Conservation (phyloP, 192 early-diverging fungal species). For the Rhizoclosmatium sp. region DNA sequence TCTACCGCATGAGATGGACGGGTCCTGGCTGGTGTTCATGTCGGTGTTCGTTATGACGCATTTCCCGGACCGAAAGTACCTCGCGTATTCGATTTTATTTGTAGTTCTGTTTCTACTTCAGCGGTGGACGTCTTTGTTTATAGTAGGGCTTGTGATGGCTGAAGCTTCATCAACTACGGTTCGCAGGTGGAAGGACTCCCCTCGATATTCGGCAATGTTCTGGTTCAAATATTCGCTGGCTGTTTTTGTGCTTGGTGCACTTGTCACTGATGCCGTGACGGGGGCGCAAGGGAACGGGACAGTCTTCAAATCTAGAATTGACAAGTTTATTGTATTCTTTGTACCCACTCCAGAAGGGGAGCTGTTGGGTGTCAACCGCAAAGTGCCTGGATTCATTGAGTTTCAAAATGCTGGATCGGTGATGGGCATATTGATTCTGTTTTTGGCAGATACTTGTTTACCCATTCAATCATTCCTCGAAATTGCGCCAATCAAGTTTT, state of each 20-base stretch:
- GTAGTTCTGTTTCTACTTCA: background rate
- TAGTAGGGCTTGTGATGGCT: background rate
- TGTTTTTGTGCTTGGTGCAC: background rate
- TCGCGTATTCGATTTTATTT: background rate
- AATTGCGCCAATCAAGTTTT: background rate
- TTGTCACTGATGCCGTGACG: background rate
- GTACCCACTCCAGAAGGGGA: background rate
- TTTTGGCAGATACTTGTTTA: background rate
- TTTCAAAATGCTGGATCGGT: background rate
- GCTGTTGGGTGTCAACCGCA: background rate
- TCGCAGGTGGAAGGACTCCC: background rate
- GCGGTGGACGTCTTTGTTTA: background rate
- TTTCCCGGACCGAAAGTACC: background rate
- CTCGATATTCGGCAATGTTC: background rate
- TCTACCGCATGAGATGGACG: background rate
- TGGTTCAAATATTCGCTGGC: background rate
- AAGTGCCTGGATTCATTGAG: background rate
- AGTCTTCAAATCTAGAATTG: background rate
- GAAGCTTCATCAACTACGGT: background rate
- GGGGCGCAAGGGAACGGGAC: background rate
- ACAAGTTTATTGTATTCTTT: background rate
- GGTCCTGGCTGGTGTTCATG: background rate
- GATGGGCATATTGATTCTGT: background rate
- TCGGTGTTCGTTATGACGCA: background rate
- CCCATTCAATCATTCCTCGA: background rate